Base-by-base conservation (phyloP, 2,329 filamentous ascomycete species). In the Pezicula rhizophila region DNA sequence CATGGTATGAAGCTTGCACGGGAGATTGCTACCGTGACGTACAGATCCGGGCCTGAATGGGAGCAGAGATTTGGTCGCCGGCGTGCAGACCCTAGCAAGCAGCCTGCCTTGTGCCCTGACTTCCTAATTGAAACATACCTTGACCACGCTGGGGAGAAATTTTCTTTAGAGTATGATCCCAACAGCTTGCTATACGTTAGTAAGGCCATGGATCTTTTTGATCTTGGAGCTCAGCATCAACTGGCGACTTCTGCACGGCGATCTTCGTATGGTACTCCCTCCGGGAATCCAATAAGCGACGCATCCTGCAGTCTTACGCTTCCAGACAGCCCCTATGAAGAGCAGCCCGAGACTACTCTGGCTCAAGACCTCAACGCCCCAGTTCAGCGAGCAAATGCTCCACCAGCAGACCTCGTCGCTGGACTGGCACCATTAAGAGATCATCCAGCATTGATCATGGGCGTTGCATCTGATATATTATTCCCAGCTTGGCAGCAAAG, bases 181-280 rank as follows among this genome's bases (percentile, higher is more conserved):
- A 99, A 99, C 69, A 96, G 90, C 63, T 72, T 97, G 35, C 75
- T 99, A 2, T 99, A 99, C 66, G 89, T 99, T 49, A 95, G 89
- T 66, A 99, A 99, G 70, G 93, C 93, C 5, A 99, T 99, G 93
- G 93, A 99, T 64, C 75, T 99, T 11, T 99, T 99, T 66, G 93
- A 99, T 61, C 78, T 99, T 0, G 90, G 93, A 20, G 73, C 74
- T 42, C 77, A 80, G 37, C 83, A 85, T 62, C 88, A 91, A 64
- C 67, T 72, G 3, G 80, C 77, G 17, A 81, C 87, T 2, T 73
- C 73, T 17, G 63, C 72, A 28, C 78, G 89, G 25, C 76, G 91
- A 14, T 72, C 76, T 12, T 74, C 80, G 47, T 82, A 85, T 42
- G 70, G 77, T 52, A 69, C 91, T 2, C 71, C 74, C 1, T 72